phyloP scores from a whole-genome alignment of 805 yeast species.

The Ogataea corticis region DNA sequence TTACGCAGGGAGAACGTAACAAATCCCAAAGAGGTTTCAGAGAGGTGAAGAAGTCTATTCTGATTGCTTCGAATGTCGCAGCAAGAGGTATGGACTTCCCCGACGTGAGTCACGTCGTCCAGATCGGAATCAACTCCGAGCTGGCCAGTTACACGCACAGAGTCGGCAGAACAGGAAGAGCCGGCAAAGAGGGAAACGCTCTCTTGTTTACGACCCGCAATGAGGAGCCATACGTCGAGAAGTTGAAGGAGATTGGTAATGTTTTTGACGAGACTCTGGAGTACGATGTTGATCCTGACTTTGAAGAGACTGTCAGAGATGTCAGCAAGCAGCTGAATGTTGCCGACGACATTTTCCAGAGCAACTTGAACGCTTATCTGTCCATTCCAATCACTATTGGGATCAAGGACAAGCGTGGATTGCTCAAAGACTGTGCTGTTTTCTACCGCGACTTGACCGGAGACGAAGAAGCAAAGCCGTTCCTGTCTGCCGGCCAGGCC shows the following conservation, averaged over 20 bases:
- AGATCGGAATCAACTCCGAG: conserved; percentile 74
- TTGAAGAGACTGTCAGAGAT: conserved; percentile 4
- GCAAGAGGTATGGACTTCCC: conserved; percentile 98
- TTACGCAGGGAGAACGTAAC: conserved; percentile 64
- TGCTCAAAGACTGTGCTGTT: conserved; percentile 36
- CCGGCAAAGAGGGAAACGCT: conserved; percentile 78
- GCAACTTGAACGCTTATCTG: conserved; percentile 18
- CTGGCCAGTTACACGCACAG: conserved; percentile 85
- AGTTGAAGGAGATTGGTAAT: conserved; percentile 56
- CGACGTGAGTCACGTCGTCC: conserved; percentile 80
- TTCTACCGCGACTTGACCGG: conserved; percentile 31
- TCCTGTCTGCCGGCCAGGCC: conserved; percentile 21
- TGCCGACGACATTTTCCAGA: conserved; percentile 16
- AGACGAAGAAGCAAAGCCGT: conserved; percentile 18
- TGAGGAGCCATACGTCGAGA: conserved; percentile 57
- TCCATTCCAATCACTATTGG: conserved; percentile 29
- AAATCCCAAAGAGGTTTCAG: conserved; percentile 33
- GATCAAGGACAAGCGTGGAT: conserved; percentile 32
- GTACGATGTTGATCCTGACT: conserved; percentile 39
- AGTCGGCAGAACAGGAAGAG: conserved; percentile 95
- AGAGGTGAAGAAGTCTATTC: conserved; percentile 48
- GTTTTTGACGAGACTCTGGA: conserved; percentile 45
- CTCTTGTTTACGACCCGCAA: conserved; percentile 53
- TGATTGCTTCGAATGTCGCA: conserved; percentile 88
- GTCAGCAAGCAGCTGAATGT: conserved; percentile 14